Evolutionary conservation across 106 monocot genomes (phyloP), one percentile per base, ranked within the genome.

Genomic region (Dioscorea dumetorum): DNA sequence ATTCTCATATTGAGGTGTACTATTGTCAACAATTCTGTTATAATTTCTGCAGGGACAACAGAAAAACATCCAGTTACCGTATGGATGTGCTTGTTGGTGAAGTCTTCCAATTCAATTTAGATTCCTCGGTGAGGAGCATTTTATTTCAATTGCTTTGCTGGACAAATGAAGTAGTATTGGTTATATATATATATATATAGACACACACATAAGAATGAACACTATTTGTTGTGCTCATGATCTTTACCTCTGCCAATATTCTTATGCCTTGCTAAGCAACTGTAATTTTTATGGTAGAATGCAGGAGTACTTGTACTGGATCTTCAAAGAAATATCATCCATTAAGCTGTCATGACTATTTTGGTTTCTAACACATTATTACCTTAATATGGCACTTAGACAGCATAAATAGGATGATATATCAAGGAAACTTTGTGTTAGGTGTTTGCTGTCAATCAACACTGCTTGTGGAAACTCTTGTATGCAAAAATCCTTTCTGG

Each of bases 1-100:
- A 97, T 89, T 97, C 95, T 8, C 95, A 95, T 75, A 91, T 87
- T 56, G 87, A 95, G 79, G 70, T 95, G 88, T 88, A 79, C 80
- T 62, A 58, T 88, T 74, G 84, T 95, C 23, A 94, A 94, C 62
- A 88, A 95, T 72, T 95, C 95, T 4, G 70, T 95, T 49, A 64
- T 95, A 56, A 86, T 95, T 74, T 85, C 71, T 68, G 95, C 91
- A 56, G 95, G 95, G 32, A 91, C 91, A 11, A 91, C 91, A 31
- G 84, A 88, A 71, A 91, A 86, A 57, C 95, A 95, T 61, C 91
- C 95, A 16, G 58, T 86, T 12, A 91, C 95, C 34, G 91, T 84
- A 78, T 91, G 78, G 85, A 95, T 95, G 80, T 83, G 24, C 77
- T 95, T 50, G 91, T 95, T 68, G 91, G 95, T 60, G 95, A 95